Evolutionary conservation across 2,329 filamentous ascomycete genomes (phyloP).

Genomic region (Ophiostoma fasciatum): DNA sequence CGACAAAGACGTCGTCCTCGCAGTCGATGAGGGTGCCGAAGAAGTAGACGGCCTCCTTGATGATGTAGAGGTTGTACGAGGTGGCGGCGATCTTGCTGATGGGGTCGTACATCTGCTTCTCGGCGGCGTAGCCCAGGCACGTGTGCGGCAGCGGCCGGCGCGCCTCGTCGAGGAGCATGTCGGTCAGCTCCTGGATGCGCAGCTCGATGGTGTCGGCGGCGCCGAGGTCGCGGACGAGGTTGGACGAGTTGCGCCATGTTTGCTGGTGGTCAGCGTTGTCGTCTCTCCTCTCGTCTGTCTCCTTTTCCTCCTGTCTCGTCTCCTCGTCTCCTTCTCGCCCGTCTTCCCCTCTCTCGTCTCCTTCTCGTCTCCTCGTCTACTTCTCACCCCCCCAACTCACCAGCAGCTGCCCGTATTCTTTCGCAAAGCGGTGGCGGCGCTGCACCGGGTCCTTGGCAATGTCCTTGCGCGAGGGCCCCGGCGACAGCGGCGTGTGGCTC

Average conservation of each 20-base stretch:
- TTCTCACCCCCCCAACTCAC: no score
- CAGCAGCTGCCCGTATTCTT: conserved; percentile 48
- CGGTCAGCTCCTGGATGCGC: conserved; percentile 47
- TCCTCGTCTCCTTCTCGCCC: no score
- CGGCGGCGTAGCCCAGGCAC: conserved; percentile 75
- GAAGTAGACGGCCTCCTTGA: conserved; percentile 70
- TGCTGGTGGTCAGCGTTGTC: no score
- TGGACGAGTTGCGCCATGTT: conserved; percentile 47
- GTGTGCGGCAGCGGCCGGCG: conserved; percentile 79
- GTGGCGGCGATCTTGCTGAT: conserved; percentile 80
- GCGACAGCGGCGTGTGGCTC: conserved; percentile 44
- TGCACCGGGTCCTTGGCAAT: conserved; percentile 47
- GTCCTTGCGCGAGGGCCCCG: conserved; percentile 40
- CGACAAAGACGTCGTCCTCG: conserved; percentile 88
- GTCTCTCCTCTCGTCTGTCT: no score
- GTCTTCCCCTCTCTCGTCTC: no score
- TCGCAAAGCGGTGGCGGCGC: conserved; percentile 51
- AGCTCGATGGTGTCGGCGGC: conserved; percentile 48
- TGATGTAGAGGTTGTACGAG: conserved; percentile 71
- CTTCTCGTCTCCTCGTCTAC: no score
- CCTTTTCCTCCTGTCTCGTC: no score
- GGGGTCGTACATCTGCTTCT: conserved; percentile 77
- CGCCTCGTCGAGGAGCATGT: conserved; percentile 76
- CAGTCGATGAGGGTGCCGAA: conserved; percentile 91
- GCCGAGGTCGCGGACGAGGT: conserved; percentile 43